These are phyloP conservation scores for Pseudogymnoascus sp. DNA, from an alignment of 2,329 filamentous ascomycete species.

Conservation along the genomic window DNA sequence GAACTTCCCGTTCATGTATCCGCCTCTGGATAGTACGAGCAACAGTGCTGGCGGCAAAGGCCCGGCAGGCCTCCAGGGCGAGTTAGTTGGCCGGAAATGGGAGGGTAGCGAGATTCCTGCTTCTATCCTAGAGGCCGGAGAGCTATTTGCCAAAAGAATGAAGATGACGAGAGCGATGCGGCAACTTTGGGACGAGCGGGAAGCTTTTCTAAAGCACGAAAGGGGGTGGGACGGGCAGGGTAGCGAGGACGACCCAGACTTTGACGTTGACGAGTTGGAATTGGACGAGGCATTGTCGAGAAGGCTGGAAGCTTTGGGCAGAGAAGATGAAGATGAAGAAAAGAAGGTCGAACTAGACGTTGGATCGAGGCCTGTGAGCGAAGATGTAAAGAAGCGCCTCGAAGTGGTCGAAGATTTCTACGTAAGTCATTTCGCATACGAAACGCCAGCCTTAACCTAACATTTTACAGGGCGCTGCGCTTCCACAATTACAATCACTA, in stretches of 20 bases:
- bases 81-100: slow-evolving; percentile 76
- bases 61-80: slow-evolving; percentile 67
- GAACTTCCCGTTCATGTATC: slow-evolving; percentile 96
- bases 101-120: slow-evolving; percentile 89
- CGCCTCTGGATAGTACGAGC: slow-evolving; percentile 79
- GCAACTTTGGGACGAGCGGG: slow-evolving; percentile 90
- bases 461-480: slow-evolving; percentile 51
- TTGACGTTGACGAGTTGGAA: slow-evolving; percentile 34
- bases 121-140: slow-evolving; percentile 89
- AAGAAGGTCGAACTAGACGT: slow-evolving; percentile 39
- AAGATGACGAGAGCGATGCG: slow-evolving; percentile 85
- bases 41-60: slow-evolving; percentile 89
- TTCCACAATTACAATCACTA: slow-evolving; percentile 84
- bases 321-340: slow-evolving; percentile 19
- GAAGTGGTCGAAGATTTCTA: slow-evolving; percentile 76
- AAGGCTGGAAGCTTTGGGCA: slow-evolving; percentile 32
- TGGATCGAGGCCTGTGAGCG: slow-evolving; percentile 44
- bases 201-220: slow-evolving; percentile 85
- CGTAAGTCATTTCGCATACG: slow-evolving; percentile 45
- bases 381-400: slow-evolving; percentile 56
- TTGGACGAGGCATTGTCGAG: slow-evolving; percentile 35
- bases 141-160: slow-evolving; percentile 82
- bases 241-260: slow-evolving; percentile 32
- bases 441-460: slow-evolving; percentile 24
- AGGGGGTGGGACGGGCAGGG: slow-evolving; percentile 68